These are phyloP conservation scores for Hordeum pubiflorum DNA, from an alignment of 202 grass and related monocot genomes.

Conservation along the genomic window DNA sequence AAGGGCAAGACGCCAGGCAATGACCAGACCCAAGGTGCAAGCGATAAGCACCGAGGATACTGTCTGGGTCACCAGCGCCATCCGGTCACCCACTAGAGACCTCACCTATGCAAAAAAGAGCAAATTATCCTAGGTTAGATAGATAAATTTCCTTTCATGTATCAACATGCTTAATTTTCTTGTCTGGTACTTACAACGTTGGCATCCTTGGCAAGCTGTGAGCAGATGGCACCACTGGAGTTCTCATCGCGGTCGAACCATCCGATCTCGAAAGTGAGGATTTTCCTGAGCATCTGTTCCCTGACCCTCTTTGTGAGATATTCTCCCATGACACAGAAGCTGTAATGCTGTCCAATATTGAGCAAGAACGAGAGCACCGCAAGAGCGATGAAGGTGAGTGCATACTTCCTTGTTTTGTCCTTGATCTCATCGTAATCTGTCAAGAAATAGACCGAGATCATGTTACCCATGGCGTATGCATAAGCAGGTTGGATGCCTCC, in stretches of 20 bases:
- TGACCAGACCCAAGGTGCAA: slow-evolving; percentile 69
- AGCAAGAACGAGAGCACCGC: slow-evolving; percentile 53
- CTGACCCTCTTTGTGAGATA: slow-evolving; percentile 79
- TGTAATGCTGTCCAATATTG: slow-evolving; percentile 79
- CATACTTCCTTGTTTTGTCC: slow-evolving; percentile 51
- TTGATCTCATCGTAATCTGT: slow-evolving; percentile 57
- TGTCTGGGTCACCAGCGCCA: slow-evolving; percentile 71
- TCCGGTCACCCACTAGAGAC: slow-evolving; percentile 70
- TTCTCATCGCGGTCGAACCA: no score
- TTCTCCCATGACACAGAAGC: slow-evolving; percentile 77
- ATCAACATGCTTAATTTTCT: not conserved
- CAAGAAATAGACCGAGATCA: slow-evolving; percentile 69
- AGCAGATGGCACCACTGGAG: no score
- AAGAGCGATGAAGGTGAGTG: slow-evolving; percentile 52
- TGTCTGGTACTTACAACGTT: not conserved
- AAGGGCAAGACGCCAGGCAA: slow-evolving; percentile 70
- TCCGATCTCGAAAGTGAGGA: no score
- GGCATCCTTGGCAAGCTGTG: no score
- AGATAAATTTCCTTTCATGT: not conserved
- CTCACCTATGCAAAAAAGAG: slow-evolving; percentile 43
- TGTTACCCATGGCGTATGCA: slow-evolving; percentile 70
- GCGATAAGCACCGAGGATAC: slow-evolving; percentile 49
- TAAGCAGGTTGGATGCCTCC: slow-evolving; percentile 68
- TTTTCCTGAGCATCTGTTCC: slow-evolving; percentile 12
- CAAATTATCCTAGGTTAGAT: not conserved